phyloP scores from a whole-genome alignment of 1,139 yeast genomes.

The Diutina pseudorugosa region DNA sequence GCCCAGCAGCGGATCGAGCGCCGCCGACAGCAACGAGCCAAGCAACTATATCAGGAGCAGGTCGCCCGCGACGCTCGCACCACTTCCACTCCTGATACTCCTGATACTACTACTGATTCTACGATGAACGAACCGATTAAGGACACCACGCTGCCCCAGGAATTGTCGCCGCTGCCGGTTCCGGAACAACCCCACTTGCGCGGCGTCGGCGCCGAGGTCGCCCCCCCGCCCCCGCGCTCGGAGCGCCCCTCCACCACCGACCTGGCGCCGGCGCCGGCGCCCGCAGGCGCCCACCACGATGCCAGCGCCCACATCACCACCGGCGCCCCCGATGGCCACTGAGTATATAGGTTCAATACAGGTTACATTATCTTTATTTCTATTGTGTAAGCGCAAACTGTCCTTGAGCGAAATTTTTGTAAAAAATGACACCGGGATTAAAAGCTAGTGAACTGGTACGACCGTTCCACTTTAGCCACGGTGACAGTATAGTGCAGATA shows the following conservation, averaged over 20 bases:
- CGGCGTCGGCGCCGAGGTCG: background rate
- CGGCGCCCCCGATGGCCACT: background rate
- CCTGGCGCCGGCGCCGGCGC: background rate
- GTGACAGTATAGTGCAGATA: background rate
- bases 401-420: too few relatives aligned
- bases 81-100: too few relatives aligned
- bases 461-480: background rate
- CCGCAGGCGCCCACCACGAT: background rate
- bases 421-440: too few relatives aligned
- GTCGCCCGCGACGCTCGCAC: background rate
- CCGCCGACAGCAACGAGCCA: constrained; percentile 1
- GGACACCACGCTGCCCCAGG: background rate
- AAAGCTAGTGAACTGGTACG: background rate
- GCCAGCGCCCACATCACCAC: background rate
- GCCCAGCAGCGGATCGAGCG: constrained; percentile 3
- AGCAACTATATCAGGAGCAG: background rate
- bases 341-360: too few relatives aligned
- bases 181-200: background rate
- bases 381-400: too few relatives aligned
- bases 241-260: background rate
- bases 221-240: background rate
- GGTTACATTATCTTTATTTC: too few relatives aligned
- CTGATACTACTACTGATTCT: background rate
- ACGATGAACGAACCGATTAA: background rate
- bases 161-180: background rate